A percentile compares a stretch with the other conserved stretches of the same genome.
phyloP scores from a whole-genome alignment of 352 stramenopile species.

The Phytophthora sojae region DNA sequence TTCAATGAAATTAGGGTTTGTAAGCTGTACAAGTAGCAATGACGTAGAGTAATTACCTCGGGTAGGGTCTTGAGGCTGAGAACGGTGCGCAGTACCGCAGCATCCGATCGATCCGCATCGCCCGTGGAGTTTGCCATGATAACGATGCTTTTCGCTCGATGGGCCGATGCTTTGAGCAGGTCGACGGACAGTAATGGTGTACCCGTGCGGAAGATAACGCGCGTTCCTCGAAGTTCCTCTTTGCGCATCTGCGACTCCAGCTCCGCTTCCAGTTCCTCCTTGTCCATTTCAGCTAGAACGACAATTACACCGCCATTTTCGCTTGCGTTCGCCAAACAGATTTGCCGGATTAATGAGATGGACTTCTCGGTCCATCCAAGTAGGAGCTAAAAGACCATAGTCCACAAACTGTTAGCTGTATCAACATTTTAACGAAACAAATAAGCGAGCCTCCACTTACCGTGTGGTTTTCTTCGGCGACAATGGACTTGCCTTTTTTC shows the following conservation, averaged over 20 bases:
- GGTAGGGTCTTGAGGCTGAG: slow-evolving; percentile 76
- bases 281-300: slow-evolving; percentile 70
- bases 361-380: slow-evolving; percentile 87
- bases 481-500: slow-evolving; percentile 84
- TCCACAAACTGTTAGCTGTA: not conserved
- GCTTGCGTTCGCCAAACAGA: slow-evolving; percentile 85
- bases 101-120: slow-evolving; percentile 80
- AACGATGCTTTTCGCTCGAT: slow-evolving; percentile 75
- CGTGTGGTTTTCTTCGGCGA: slow-evolving; percentile 81
- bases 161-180: slow-evolving; percentile 73
- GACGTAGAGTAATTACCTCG: slow-evolving; percentile 29
- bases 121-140: slow-evolving; percentile 71
- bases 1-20: not conserved
- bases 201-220: slow-evolving; percentile 79
- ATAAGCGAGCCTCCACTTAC: slow-evolving; percentile 26
- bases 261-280: slow-evolving; percentile 75
- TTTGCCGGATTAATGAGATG: slow-evolving; percentile 78
- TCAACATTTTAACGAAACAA: not conserved
- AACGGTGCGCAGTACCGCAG: slow-evolving; percentile 71
- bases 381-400: slow-evolving; percentile 52
- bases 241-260: slow-evolving; percentile 56
- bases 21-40: not conserved
- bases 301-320: slow-evolving; percentile 81
- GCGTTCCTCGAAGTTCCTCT: slow-evolving; percentile 64
- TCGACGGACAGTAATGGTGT: slow-evolving; percentile 79